These are phyloP conservation scores for Penicillium sp. DNA, from an alignment of 2,329 filamentous ascomycete species.

Conservation along the genomic window DNA sequence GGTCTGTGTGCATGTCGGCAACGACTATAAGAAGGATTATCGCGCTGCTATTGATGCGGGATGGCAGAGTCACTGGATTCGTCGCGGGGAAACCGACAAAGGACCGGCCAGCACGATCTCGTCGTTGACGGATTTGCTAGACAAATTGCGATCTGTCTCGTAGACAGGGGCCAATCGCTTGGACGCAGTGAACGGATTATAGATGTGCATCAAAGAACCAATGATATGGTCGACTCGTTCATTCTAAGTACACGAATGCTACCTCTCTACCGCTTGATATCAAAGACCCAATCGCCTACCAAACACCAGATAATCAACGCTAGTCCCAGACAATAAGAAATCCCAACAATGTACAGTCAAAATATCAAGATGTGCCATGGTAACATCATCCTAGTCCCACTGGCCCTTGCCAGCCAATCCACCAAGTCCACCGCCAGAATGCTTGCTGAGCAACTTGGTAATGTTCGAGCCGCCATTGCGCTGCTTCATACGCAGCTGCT, in stretches of 20 bases:
- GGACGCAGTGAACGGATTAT: background rate
- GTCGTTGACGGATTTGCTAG: constrained; percentile 25
- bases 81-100: no score
- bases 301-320: no score
- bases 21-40: constrained; percentile 42
- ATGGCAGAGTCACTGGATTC: constrained; percentile 32
- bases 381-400: constrained; percentile 37
- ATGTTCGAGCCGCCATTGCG: constrained; percentile 37
- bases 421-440: constrained; percentile 35
- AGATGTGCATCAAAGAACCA: no score
- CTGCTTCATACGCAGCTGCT: constrained; percentile 47
- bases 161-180: background rate
- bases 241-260: no score
- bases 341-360: no score
- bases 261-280: no score
- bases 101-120: constrained; percentile 13
- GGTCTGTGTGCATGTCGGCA: constrained; percentile 41
- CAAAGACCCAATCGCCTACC: no score
- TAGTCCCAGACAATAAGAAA: no score
- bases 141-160: constrained; percentile 10
- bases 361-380: background rate
- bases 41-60: constrained; percentile 34
- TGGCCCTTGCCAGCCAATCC: constrained; percentile 33
- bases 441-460: constrained; percentile 37
- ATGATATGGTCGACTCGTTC: no score